phyloP scores from a whole-genome alignment of 257 asterid genomes.

The Jaltomata sinuosa region DNA sequence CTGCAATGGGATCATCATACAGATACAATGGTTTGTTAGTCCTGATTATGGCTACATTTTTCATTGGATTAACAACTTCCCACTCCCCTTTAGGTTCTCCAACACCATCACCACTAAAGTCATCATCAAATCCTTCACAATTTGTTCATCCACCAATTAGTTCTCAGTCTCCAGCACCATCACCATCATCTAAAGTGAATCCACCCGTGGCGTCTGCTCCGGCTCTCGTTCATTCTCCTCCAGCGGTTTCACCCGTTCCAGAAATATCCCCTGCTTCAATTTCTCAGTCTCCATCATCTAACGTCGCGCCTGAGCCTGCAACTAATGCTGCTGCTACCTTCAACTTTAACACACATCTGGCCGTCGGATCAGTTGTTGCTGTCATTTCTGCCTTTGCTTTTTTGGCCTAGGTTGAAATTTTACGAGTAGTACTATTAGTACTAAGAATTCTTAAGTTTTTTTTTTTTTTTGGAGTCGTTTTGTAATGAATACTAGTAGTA shows the following conservation, averaged over 20 bases:
- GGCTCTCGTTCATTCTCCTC: conserved; percentile 14
- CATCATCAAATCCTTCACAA: not conserved
- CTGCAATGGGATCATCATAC: conserved; percentile 17
- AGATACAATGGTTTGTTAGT: conserved; percentile 7
- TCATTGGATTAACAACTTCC: conserved; percentile 12
- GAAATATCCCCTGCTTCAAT: conserved; percentile 20
- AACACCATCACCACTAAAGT: conserved; percentile 11
- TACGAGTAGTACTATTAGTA: too few relatives aligned
- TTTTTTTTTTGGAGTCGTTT: not conserved
- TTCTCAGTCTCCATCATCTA: conserved; percentile 8
- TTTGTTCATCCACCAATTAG: not conserved
- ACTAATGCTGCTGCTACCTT: not conserved
- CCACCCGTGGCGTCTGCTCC: not conserved
- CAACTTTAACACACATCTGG: not conserved
- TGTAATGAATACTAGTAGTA: not conserved
- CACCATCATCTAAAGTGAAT: not conserved
- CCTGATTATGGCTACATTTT: conserved; percentile 8
- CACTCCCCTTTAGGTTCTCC: conserved; percentile 21
- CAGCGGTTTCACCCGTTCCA: not conserved
- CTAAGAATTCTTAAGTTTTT: too few relatives aligned
- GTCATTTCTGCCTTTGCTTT: not conserved
- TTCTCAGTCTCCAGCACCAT: not conserved
- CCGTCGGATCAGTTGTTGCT: not conserved
- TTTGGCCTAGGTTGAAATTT: not conserved
- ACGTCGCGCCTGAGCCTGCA: not conserved